These are phyloP conservation scores for Nemania diffusa DNA, from an alignment of 2,329 filamentous ascomycete species.

Conservation along the genomic window DNA sequence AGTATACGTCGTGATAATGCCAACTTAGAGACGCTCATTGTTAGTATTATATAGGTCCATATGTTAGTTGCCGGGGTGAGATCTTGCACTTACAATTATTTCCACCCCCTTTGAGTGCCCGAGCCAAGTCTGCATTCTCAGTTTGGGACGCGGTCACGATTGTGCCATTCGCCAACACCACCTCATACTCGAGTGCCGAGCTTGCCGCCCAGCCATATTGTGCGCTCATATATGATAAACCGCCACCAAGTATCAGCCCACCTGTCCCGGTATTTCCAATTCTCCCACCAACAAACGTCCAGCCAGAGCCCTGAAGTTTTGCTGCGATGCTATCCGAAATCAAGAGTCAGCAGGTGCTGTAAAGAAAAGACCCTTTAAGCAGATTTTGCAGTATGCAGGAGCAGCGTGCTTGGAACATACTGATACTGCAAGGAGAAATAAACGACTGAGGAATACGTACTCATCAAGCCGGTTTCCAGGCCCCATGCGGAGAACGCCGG, in stretches of 20 bases:
- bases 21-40: conserved; percentile 46
- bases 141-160: conserved; percentile 58
- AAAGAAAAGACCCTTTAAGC: background rate
- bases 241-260: conserved; percentile 64
- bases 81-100: conserved; percentile 55
- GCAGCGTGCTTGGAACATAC: too few species aligned
- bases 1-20: conserved; percentile 59
- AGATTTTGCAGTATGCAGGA: background rate
- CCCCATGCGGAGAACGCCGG: conserved; percentile 56
- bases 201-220: conserved; percentile 63
- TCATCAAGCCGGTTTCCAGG: conserved; percentile 57
- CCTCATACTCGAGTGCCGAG: conserved; percentile 60
- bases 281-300: conserved; percentile 55
- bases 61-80: background rate
- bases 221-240: conserved; percentile 62
- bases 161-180: conserved; percentile 63
- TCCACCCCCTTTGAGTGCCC: conserved; percentile 65
- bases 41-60: background rate
- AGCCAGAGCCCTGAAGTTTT: conserved; percentile 55
- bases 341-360: background rate
- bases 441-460: conserved; percentile 7
- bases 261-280: conserved; percentile 58
- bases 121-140: conserved; percentile 61
- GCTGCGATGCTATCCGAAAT: conserved; percentile 46
- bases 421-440: background rate